A percentile compares a stretch with the other conserved stretches of the same genome.
Evolutionary conservation across 129 eudicot genomes (phyloP).

Genomic region (Oenanthe sinensis): DNA sequence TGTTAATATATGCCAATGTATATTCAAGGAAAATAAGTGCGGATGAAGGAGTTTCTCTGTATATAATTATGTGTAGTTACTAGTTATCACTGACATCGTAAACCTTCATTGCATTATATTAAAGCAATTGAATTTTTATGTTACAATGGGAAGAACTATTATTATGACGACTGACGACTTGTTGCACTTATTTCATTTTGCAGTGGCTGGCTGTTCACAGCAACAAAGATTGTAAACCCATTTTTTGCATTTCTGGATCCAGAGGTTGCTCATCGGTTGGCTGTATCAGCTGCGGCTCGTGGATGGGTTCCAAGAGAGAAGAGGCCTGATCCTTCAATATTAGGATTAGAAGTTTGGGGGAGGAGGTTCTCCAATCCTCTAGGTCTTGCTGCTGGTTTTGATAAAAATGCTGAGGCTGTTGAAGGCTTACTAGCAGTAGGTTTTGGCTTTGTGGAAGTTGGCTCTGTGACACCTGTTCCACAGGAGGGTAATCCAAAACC

Average conservation of each 20-base stretch:
- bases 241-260: constrained; percentile 89
- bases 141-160: neutral
- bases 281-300: constrained; percentile 90
- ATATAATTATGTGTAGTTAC: neutral
- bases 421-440: constrained; percentile 94
- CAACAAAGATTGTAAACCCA: constrained; percentile 92
- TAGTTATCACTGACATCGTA: neutral
- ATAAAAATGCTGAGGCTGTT: constrained; percentile 95
- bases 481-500: constrained; percentile 99
- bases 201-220: constrained; percentile 97
- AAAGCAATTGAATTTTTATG: neutral
- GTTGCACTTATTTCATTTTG: constrained; percentile 13
- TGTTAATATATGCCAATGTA: neutral
- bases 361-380: constrained; percentile 88
- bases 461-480: constrained; percentile 89
- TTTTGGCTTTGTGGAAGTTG: constrained; percentile 93
- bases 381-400: constrained; percentile 96
- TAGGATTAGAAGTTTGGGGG: constrained; percentile 91
- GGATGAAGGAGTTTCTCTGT: neutral
- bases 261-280: constrained; percentile 83
- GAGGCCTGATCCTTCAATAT: constrained; percentile 67
- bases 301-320: constrained; percentile 99
- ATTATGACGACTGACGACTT: neutral
- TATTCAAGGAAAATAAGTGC: neutral
- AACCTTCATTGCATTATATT: neutral